These are phyloP conservation scores for Wickerhamiella vanderwaltii DNA, from an alignment of 805 yeast genomes.

Conservation along the genomic window DNA sequence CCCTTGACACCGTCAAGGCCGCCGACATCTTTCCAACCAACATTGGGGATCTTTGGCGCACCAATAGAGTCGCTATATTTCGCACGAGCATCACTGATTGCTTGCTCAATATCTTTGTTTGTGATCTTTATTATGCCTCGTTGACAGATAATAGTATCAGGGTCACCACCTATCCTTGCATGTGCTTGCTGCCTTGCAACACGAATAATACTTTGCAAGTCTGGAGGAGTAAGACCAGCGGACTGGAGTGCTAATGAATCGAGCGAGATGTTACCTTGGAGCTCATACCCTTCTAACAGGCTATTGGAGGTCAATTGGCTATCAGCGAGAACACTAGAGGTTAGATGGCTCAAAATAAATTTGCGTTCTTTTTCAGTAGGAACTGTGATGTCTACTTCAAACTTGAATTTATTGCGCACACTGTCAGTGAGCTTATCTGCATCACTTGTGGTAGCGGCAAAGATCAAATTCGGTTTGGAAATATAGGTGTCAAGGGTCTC, in stretches of 20 bases:
- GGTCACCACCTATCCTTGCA: constrained; percentile 34
- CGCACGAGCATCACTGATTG: constrained; percentile 71
- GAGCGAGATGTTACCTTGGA: constrained; percentile 42
- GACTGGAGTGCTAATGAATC: constrained; percentile 63
- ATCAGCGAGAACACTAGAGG: constrained; percentile 6
- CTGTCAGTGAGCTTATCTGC: constrained; percentile 55
- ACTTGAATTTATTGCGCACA: constrained; percentile 56
- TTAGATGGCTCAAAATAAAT: constrained; percentile 46
- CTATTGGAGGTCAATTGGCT: constrained; percentile 12
- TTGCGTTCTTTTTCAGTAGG: constrained; percentile 69
- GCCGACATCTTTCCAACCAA: constrained; percentile 95
- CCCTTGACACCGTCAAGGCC: constrained; percentile 84
- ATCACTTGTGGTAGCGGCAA: constrained; percentile 59
- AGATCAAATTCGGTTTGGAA: constrained; percentile 27
- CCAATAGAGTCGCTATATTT: constrained; percentile 91
- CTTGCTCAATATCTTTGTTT: constrained; percentile 51
- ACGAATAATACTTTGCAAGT: constrained; percentile 56
- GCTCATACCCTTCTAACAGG: constrained; percentile 20
- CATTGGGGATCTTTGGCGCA: constrained; percentile 91
- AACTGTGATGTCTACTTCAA: constrained; percentile 63
- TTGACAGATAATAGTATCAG: constrained; percentile 32
- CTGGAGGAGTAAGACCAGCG: constrained; percentile 86
- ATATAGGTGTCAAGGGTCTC: constrained; percentile 44
- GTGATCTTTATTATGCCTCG: constrained; percentile 44
- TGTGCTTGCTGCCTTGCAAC: constrained; percentile 49